Evolutionary conservation across 2,329 filamentous ascomycete genomes (phyloP).

Genomic region (Colletotrichum navitas): DNA sequence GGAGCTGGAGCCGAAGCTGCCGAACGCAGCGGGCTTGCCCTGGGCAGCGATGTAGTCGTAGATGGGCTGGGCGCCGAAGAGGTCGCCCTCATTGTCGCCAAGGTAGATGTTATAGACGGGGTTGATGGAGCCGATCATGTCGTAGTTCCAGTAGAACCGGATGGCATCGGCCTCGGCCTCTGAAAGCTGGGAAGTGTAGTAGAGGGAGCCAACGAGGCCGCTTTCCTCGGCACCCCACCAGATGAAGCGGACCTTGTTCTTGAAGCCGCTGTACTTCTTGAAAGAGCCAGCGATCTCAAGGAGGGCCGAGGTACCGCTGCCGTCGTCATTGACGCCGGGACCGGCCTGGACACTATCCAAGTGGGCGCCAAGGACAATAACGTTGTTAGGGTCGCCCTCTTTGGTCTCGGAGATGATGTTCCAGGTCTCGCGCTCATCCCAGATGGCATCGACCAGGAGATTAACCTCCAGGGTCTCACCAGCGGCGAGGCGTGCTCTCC

Average conservation of each 20-base stretch:
- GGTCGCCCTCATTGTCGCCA: slow-evolving; percentile 54
- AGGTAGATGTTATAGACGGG: slow-evolving; percentile 56
- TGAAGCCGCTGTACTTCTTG: slow-evolving; percentile 53
- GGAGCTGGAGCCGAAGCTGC: slow-evolving; percentile 53
- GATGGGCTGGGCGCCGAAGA: slow-evolving; percentile 52
- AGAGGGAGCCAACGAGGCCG: slow-evolving; percentile 58
- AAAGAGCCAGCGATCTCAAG: slow-evolving; percentile 55
- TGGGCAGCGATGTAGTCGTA: slow-evolving; percentile 52
- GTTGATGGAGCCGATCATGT: slow-evolving; percentile 72
- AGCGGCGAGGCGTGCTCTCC: slow-evolving; percentile 50
- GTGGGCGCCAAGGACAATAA: slow-evolving; percentile 58
- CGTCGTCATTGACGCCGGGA: slow-evolving; percentile 58
- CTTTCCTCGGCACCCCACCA: slow-evolving; percentile 61
- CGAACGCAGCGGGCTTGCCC: slow-evolving; percentile 50
- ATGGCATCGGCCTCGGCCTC: slow-evolving; percentile 64
- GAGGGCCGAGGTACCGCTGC: slow-evolving; percentile 54
- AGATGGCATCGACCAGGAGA: slow-evolving; percentile 54
- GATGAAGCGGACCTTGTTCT: slow-evolving; percentile 59
- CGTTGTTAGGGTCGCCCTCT: slow-evolving; percentile 57
- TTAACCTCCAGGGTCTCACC: slow-evolving; percentile 52
- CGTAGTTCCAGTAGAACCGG: slow-evolving; percentile 77
- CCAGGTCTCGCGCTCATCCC: slow-evolving; percentile 54
- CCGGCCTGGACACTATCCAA: slow-evolving; percentile 56
- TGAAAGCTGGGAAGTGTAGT: slow-evolving; percentile 55
- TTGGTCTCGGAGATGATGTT: slow-evolving; percentile 60